A percentile compares a stretch with the other conserved stretches of the same genome.
Conservation (phyloP, 176 grass and related monocot species). For the Eragrostis nindensis region DNA sequence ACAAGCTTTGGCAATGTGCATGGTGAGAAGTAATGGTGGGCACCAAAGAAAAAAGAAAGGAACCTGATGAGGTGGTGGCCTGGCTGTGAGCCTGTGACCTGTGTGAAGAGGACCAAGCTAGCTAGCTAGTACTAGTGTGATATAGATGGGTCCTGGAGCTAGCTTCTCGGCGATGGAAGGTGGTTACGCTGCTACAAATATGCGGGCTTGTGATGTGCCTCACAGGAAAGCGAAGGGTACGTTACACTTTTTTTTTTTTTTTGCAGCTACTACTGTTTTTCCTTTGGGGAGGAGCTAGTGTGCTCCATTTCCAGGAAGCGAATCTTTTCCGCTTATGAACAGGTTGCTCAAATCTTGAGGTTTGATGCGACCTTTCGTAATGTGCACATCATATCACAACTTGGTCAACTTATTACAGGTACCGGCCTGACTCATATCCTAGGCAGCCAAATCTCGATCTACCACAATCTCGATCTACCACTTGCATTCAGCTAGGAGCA, state of each 20-base stretch:
- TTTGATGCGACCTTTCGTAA: constrained; percentile 33
- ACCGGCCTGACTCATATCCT: too few relatives aligned
- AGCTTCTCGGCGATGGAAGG: constrained; percentile 12
- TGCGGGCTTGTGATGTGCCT: constrained; percentile 26
- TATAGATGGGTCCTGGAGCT: constrained; percentile 20
- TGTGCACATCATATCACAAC: constrained; percentile 4
- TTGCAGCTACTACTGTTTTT: constrained; percentile 3
- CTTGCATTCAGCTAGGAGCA: neutral
- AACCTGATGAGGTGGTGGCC: neutral
- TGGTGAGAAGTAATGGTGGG: constrained; percentile 32
- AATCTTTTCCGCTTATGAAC: constrained; percentile 62
- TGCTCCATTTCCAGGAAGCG: constrained; percentile 49
- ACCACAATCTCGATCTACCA: constrained; percentile 8
- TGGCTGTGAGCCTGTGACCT: neutral
- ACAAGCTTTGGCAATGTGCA: constrained; percentile 33
- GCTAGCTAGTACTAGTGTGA: neutral
- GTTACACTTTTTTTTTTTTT: too few relatives aligned
- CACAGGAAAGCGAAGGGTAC: constrained; percentile 9
- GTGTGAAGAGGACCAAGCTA: neutral
- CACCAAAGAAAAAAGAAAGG: neutral
- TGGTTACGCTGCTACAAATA: constrained; percentile 34
- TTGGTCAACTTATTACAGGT: constrained; percentile 6
- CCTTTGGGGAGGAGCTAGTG: neutral
- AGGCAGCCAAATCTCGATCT: neutral
- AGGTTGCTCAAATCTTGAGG: constrained; percentile 35